Evolutionary conservation across 2,329 filamentous ascomycete species (phyloP).

Genomic region (Aspergillus aculeatinus): DNA sequence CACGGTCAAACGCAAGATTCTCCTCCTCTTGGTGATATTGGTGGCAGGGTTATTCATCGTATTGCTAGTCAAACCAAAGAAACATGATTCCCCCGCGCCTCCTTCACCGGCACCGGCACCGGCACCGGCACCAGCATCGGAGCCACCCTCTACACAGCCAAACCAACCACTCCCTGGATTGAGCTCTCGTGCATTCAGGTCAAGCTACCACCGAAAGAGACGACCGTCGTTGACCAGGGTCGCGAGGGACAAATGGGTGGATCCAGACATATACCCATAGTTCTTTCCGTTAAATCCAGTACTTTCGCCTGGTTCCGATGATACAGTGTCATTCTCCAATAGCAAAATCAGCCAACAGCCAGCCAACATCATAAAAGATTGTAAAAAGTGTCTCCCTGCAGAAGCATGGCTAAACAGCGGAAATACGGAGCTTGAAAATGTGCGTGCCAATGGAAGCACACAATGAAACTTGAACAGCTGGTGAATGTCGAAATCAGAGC

Average conservation of each 20-base stretch:
- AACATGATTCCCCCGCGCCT: conserved; percentile 23
- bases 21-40: conserved; percentile 80
- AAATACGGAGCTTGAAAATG: neutral
- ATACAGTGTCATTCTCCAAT: neutral
- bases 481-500: neutral
- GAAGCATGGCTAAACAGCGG: neutral
- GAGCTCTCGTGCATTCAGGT: conserved; percentile 21
- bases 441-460: neutral
- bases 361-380: neutral
- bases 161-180: conserved; percentile 21
- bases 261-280: conserved; percentile 39
- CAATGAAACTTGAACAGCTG: neutral
- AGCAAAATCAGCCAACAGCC: neutral
- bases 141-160: conserved; percentile 17
- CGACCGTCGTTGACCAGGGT: conserved; percentile 24
- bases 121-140: conserved; percentile 15
- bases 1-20: conserved; percentile 87
- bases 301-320: neutral
- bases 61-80: conserved; percentile 74
- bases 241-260: conserved; percentile 32
- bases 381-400: neutral
- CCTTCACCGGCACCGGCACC: conserved; percentile 11
- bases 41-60: conserved; percentile 86
- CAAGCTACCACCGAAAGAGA: conserved; percentile 23
- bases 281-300: neutral